Conservation (phyloP, 371 early-diverging fungal genomes). For the Mortierella sp. region DNA sequence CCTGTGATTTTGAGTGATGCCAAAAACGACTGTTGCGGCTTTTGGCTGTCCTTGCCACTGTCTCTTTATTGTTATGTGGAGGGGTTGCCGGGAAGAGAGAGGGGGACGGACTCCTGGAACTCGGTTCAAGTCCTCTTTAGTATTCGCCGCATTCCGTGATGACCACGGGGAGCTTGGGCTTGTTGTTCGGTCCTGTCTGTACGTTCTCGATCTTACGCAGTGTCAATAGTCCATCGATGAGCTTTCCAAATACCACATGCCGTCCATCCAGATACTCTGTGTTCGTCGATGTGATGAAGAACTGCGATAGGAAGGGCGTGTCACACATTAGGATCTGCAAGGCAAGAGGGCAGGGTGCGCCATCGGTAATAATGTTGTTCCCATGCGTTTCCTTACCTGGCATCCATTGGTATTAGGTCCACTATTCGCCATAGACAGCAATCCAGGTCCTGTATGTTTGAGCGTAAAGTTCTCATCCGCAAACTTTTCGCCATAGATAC, state of each 20-base stretch:
- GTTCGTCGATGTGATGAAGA: conserved; percentile 95
- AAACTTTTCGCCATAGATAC: conserved; percentile 97
- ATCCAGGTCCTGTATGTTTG: conserved; percentile 92
- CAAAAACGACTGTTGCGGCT: too few species aligned
- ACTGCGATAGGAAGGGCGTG: conserved; percentile 64
- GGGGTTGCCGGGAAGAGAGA: too few species aligned
- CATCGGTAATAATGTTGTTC: too few species aligned
- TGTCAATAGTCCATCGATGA: conserved; percentile 90
- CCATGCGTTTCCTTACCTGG: conserved; percentile 60
- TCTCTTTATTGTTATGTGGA: conserved; percentile 2
- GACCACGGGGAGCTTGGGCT: conserved; percentile 88
- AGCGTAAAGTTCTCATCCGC: conserved; percentile 96
- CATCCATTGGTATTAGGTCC: conserved; percentile 96
- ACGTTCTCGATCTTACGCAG: conserved; percentile 93
- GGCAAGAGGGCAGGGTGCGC: not conserved
- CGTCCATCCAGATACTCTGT: conserved; percentile 93
- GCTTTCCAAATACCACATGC: conserved; percentile 91
- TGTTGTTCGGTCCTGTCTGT: conserved; percentile 88
- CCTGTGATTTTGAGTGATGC: too few species aligned
- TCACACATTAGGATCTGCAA: not conserved
- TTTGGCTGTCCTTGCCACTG: too few species aligned
- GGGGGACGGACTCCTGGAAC: too few species aligned
- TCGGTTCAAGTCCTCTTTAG: conserved; percentile 7
- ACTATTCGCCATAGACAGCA: conserved; percentile 98
- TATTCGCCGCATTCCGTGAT: conserved; percentile 75